phyloP scores from a whole-genome alignment of 306 rosid species.

The Vigna hirtella region DNA sequence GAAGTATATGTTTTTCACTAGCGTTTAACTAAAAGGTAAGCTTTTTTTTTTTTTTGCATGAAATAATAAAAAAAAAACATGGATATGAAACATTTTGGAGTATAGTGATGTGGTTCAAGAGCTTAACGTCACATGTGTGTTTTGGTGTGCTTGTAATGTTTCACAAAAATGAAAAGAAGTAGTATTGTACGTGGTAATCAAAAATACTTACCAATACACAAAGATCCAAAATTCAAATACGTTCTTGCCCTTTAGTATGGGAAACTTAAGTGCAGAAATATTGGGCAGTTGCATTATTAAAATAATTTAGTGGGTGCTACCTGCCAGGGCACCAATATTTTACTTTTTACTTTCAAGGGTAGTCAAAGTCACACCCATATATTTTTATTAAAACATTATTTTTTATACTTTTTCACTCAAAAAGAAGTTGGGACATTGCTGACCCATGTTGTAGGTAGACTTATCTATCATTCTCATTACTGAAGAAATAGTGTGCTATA shows the following conservation, averaged over 20 bases:
- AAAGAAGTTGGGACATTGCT: neutral
- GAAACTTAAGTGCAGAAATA: neutral
- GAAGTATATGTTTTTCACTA: neutral
- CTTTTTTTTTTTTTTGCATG: neutral
- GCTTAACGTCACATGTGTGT: neutral
- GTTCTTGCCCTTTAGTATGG: neutral
- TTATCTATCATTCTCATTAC: neutral
- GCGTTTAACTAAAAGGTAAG: neutral
- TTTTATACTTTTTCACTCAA: slow-evolving; percentile 2
- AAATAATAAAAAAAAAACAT: neutral
- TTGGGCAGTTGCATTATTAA: slow-evolving; percentile 7
- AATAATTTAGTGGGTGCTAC: neutral
- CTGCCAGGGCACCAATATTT: slow-evolving; percentile 11
- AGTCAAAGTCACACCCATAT: neutral
- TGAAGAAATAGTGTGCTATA: neutral
- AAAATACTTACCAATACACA: neutral
- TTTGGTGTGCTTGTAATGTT: neutral
- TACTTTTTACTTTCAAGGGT: neutral
- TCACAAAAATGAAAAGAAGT: neutral
- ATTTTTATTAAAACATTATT: neutral
- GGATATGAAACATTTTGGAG: slow-evolving; percentile 1
- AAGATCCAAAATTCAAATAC: neutral
- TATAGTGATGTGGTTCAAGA: neutral
- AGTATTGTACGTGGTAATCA: neutral
- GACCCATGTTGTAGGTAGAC: neutral